Evolutionary conservation across 2,329 filamentous ascomycete genomes (phyloP), one percentile per base, ranked within the genome.

Genomic region (Exophiala sp.): DNA sequence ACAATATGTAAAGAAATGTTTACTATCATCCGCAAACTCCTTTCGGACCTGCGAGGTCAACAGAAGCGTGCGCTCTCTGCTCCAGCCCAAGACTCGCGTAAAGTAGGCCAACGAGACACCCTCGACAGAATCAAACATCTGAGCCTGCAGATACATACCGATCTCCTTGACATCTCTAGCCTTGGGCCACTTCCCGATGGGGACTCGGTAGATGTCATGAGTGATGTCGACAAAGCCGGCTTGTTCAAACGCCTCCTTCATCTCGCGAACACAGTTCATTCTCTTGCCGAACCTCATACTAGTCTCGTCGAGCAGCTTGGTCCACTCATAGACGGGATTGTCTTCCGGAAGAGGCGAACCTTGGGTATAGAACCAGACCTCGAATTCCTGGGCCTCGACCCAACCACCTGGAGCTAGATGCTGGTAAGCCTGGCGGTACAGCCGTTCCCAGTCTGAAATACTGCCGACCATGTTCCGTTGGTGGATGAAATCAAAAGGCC

Each of bases 401-500:
- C 52, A 60, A 3, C 64, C 64, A 2, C 63, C 62, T 1, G 64
- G 62, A 43, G 61, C 61, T 5, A 65, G 57, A 40, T 60, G 2
- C 2, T 55, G 46, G 37, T 59, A 58, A 30, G 56, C 58, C 43
- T 46, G 46, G 13, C 21, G 18, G 37, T 56, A 46, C 29, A 58
- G 37, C 13, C 24, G 42, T 8, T 52, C 53, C 60, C 60, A 64
- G 45, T 62, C 51, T 5, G 50, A 52, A 18, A 65, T 42, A 43
- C 55, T 54, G 6, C 58, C 62, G 2, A 50, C 49, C 7, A 64
- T 42, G n/a, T 54, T 46, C 24, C 64, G 60, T 5, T 56, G 52
- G 46, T 65, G 63, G 51, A 83, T 73, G 51, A 78, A 80, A 61
- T 82, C 78, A 46, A 81, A 82, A 46, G 76, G 70, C 50, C 78